Evolutionary conservation across 164 flowering plant species (phyloP).

Genomic region (Warburgia ugandensis): DNA sequence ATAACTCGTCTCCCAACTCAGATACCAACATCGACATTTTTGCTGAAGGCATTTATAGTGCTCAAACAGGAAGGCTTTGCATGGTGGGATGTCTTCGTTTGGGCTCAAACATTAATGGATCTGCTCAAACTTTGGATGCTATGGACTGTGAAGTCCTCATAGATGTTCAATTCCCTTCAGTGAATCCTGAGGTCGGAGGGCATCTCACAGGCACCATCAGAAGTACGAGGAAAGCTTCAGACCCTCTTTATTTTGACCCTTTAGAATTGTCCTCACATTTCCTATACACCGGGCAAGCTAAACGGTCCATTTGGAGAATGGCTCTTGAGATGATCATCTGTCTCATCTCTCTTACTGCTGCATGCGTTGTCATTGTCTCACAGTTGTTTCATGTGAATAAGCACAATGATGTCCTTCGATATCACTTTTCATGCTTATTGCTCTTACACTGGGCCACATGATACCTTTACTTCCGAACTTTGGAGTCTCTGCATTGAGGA

Average conservation of each 20-base stretch:
- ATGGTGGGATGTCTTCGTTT: constrained; percentile 57
- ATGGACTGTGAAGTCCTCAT: constrained; percentile 53
- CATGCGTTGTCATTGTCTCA: constrained; percentile 38
- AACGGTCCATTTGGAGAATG: constrained; percentile 37
- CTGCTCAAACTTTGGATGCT: constrained; percentile 6
- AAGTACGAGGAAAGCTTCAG: constrained; percentile 38
- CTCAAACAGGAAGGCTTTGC: constrained; percentile 48
- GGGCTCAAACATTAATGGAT: constrained; percentile 1
- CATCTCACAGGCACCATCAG: constrained; percentile 41
- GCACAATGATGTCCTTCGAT: constrained; percentile 35
- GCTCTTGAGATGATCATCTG: constrained; percentile 54
- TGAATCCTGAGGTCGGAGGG: constrained; percentile 19
- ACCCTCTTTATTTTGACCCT: constrained; percentile 42
- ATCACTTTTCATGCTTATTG: constrained; percentile 51
- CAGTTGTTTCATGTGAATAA: constrained; percentile 49
- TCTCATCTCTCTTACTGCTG: constrained; percentile 45
- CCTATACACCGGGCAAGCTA: constrained; percentile 7
- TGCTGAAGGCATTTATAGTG: constrained; percentile 67
- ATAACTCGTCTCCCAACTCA: constrained; percentile 6
- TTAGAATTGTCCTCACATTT: constrained; percentile 25
- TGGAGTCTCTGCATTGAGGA: constrained; percentile 38
- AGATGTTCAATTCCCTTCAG: constrained; percentile 40
- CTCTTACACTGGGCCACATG: constrained; percentile 55
- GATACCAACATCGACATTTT: constrained; percentile 18
- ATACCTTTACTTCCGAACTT: constrained; percentile 54